Evolutionary conservation across 768 basidiomycete species (phyloP), one percentile per base, ranked within the genome.

Genomic region (Trichaptum fuscoviolaceum): DNA sequence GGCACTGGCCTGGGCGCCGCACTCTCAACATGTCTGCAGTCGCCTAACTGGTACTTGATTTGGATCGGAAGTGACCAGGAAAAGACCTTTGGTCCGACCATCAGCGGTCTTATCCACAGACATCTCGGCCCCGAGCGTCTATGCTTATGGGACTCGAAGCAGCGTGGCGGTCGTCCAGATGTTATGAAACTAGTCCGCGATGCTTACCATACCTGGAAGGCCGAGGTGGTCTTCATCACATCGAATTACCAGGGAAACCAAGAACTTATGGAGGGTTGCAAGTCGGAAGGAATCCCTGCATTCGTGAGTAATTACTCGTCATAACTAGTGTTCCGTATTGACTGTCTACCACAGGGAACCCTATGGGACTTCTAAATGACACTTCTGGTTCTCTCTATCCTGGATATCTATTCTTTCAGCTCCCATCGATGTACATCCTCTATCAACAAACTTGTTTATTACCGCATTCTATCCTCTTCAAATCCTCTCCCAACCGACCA

Each of bases 191-290:
- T 93, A 64, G 73, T 92, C 72, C 86, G 85, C 71, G 89, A 92
- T 67, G 83, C 81, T 2, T 90, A 90, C 70, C 74, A 82, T 27
- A 82, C 81, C 58, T 93, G 88, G 88, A 80, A 85, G 57, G 91
- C 91, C 1, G 91, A 93, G 78, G 87, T 93, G 59, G 87, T 92
- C 27, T 91, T 93, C 76, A 90, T 93, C 75, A 93, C 91, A 8
- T 92, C 90, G n/a, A 93, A 93, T 77, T 88, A 83, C 70, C 82
- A 86, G 57, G 91, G 91, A 30, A 92, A 93, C 75, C 80, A 83
- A 17, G 90, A 93, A 71, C 88, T 93, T 67, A 91, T 91, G 84
- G 81, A 89, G 73, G 91, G 89, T 24, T 92, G 87, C 79, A 91
- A 87, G 75, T 82, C 82, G 69, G 84, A 83, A 63, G 85, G 85